phyloP scores from a whole-genome alignment of 352 stramenopile genomes.

The Pythium dissimile region DNA sequence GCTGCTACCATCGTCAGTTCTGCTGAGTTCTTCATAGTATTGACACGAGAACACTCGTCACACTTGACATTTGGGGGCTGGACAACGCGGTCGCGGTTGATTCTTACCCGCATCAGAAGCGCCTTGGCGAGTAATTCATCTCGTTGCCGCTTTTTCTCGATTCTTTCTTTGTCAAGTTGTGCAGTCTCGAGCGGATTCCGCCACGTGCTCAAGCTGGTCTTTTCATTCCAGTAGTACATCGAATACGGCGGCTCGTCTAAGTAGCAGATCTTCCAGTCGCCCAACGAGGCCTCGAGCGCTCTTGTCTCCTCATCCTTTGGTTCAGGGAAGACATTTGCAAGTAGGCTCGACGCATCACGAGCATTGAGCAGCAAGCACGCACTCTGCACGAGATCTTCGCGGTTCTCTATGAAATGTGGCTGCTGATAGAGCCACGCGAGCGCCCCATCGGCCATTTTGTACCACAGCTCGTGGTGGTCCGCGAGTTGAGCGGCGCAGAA shows the following conservation, averaged over 20 bases:
- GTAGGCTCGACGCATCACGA: slow-evolving; percentile 29
- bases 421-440: slow-evolving; percentile 45
- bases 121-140: slow-evolving; percentile 34
- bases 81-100: slow-evolving; percentile 32
- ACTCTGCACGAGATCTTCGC: slow-evolving; percentile 46
- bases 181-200: slow-evolving; percentile 47
- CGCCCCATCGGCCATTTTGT: slow-evolving; percentile 30
- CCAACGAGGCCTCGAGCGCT: slow-evolving; percentile 24
- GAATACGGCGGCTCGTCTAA: slow-evolving; percentile 57
- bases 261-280: slow-evolving; percentile 55
- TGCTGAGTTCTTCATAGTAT: too few species aligned
- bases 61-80: slow-evolving; percentile 16
- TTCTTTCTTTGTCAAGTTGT: slow-evolving; percentile 32
- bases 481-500: slow-evolving; percentile 36
- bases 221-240: slow-evolving; percentile 62
- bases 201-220: slow-evolving; percentile 54
- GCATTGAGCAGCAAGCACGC: slow-evolving; percentile 35
- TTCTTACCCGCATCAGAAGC: slow-evolving; percentile 36
- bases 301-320: slow-evolving; percentile 24
- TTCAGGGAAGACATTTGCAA: slow-evolving; percentile 38
- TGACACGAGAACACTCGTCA: slow-evolving; percentile 3
- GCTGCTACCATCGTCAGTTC: too few species aligned
- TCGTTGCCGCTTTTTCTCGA: slow-evolving; percentile 27
- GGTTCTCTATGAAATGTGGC: slow-evolving; percentile 43
- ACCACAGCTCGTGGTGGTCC: slow-evolving; percentile 54